Conservation (phyloP, 176 grass and related monocot species). For the Phoenix dactylifera region DNA sequence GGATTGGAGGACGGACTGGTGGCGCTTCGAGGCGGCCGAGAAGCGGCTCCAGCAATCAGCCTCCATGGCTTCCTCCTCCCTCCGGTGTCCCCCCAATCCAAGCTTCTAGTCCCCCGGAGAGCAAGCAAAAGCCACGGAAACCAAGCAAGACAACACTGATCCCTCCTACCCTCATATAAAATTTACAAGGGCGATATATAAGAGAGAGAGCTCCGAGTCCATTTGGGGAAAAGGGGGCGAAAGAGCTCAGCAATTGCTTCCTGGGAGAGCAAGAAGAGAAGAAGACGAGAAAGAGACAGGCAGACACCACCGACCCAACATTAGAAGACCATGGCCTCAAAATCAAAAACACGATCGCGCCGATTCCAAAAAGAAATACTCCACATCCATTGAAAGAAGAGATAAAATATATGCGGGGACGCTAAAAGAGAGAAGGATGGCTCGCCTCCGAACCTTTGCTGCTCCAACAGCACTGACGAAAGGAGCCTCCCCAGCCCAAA, state of each 20-base stretch:
- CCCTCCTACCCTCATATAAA: no score
- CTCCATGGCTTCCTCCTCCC: not conserved
- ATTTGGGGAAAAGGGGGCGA: not conserved
- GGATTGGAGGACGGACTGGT: not conserved
- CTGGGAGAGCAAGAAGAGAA: constrained; percentile 1
- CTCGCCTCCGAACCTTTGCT: no score
- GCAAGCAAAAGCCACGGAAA: not conserved
- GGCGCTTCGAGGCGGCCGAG: not conserved
- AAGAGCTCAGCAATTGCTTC: not conserved
- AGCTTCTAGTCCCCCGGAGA: not conserved
- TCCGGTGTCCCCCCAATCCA: not conserved
- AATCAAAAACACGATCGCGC: no score
- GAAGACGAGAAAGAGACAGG: not conserved
- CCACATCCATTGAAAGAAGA: no score
- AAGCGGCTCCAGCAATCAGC: constrained; percentile 2
- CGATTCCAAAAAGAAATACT: no score
- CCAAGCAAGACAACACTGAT: not conserved
- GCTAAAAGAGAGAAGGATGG: no score
- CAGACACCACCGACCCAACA: no score
- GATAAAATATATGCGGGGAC: no score
- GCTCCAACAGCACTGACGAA: no score
- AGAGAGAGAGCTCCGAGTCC: not conserved
- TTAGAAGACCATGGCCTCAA: no score
- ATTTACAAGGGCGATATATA: no score
- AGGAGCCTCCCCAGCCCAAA: no score